Base-by-base conservation (phyloP, 2,329 filamentous ascomycete species). In the Diaporthe amygdali region DNA sequence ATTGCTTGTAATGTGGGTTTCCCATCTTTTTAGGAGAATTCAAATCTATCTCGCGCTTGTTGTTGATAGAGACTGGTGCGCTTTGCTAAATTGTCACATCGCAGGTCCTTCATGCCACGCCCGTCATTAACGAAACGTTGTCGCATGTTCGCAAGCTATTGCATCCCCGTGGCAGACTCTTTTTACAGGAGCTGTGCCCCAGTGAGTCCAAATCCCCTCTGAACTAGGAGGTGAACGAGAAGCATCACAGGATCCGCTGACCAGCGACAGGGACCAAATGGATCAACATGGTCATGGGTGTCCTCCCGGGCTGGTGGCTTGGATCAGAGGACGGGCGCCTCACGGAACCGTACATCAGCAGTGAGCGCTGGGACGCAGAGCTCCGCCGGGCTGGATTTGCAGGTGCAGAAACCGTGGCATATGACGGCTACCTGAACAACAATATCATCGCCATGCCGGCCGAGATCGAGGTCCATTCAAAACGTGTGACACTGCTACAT, bases 31-130 rank as follows among this genome's bases (percentile, higher is more conserved):
- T n/a, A n/a, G 32, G 0, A 15, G n/a, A 1, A 6, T 7, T 37
- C 17, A 54, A 12, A 20, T n/a, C 7, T 32, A n/a, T 12, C 3
- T 32, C 4, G 3, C 2, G 10, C 27, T n/a, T 52, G 1, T 52
- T 12, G 25, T 9, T 32, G 17, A 17, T 15, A 17, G 20, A 2
- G 2, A 22, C 2, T 17, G 1, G 30, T 27, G 14, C 20, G 30
- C 15, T 34, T 22, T 22, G 10, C 51, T 54, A 14, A 54, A 7
- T 25, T 15, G 25, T 30, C 20, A 22, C 51, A 54, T 20, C 77
- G 17, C 77, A 79, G 46, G 78, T 77, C 0, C 70, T 80, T 2
- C 78, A 80, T 55, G 77, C 78, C 8, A 80, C 78, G 2, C 72
- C 74, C 2, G 67, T 69, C 22, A 68, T 78, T 7, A 55, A 49